Evolutionary conservation across 345 rosid genomes (phyloP), one percentile per base, ranked within the genome.

Genomic region (Luvunga scandens): DNA sequence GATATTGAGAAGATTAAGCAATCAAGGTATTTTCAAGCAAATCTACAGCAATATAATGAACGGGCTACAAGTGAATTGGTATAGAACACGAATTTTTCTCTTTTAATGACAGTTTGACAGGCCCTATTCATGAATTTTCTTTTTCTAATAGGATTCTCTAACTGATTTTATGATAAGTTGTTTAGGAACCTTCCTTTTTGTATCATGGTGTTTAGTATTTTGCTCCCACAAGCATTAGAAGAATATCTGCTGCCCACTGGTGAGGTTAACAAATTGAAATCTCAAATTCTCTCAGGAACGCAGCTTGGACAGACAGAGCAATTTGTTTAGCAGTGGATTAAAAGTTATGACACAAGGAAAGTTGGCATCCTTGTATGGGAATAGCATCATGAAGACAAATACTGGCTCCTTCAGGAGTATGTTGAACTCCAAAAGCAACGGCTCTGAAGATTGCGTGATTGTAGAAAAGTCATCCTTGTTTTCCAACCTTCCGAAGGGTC

Each of bases 321-420:
- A 87, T 55, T 63, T 80, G 4, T 79, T 81, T 77, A 53, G 80
- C 84, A 88, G 82, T 87, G 72, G 87, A 69, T 78, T 91, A 76
- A 88, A 88, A 81, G 75, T 83, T 42, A 73, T 82, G 80, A 83
- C 81, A 66, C 95, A 90, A 79, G 88, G 88, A 70, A 92, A 85
- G 79, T 83, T 94, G 83, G 82, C 91, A 34, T 92, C 98, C 80
- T 75, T 91, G 81, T 91, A 91, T 83, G 99, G 97, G 78, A 87
- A 82, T 84, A 86, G 81, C 83, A 83, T 90, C 57, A 69, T 70
- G 39, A 90, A 80, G 72, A 81, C 81, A 81, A 85, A 67, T 71
- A 72, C 64, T 70, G 74, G 81, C 76, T 83, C 75, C 67, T 75
- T 66, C 59, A 88, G 72, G 78, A 81, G 69, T 75, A 84, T 78